These are phyloP conservation scores for Umbelopsis ramanniana DNA, from an alignment of 192 early-diverging fungal genomes.

Conservation along the genomic window DNA sequence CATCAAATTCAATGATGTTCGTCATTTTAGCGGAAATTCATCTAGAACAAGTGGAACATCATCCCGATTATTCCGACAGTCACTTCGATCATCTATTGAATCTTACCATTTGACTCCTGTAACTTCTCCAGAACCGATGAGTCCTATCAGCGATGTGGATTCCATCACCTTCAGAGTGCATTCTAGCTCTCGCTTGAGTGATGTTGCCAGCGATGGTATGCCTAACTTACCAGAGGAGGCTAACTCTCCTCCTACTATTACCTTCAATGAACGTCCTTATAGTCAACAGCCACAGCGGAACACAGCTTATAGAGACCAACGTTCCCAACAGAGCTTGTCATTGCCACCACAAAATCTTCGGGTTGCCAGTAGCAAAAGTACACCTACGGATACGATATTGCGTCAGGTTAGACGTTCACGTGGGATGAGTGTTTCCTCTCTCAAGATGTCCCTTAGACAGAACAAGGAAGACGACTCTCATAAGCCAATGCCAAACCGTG, in stretches of 20 bases:
- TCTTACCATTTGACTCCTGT: slow-evolving; percentile 23
- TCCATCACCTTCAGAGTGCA: background rate
- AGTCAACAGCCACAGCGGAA: background rate
- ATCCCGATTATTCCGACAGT: slow-evolving; percentile 5
- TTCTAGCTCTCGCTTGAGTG: background rate
- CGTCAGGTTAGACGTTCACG: slow-evolving; percentile 31
- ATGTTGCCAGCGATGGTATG: background rate
- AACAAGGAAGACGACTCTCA: slow-evolving; percentile 12
- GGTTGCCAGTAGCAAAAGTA: slow-evolving; percentile 28
- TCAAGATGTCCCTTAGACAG: slow-evolving; percentile 31
- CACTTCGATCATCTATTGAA: slow-evolving; percentile 27
- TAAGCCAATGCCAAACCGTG: slow-evolving; percentile 8
- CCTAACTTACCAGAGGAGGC: background rate
- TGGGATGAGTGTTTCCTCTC: slow-evolving; percentile 35
- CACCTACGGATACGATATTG: slow-evolving; percentile 17
- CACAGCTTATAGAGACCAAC: background rate
- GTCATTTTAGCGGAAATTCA: slow-evolving; percentile 4
- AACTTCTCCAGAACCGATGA: slow-evolving; percentile 26
- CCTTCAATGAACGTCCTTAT: background rate
- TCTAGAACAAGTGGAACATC: slow-evolving; percentile 3
- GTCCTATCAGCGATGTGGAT: slow-evolving; percentile 24
- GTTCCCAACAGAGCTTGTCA: background rate
- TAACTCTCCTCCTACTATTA: background rate
- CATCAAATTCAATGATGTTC: background rate
- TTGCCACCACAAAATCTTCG: slow-evolving; percentile 19